Conservation (phyloP, 257 asterid genomes). For the Nemophila menziesii region DNA sequence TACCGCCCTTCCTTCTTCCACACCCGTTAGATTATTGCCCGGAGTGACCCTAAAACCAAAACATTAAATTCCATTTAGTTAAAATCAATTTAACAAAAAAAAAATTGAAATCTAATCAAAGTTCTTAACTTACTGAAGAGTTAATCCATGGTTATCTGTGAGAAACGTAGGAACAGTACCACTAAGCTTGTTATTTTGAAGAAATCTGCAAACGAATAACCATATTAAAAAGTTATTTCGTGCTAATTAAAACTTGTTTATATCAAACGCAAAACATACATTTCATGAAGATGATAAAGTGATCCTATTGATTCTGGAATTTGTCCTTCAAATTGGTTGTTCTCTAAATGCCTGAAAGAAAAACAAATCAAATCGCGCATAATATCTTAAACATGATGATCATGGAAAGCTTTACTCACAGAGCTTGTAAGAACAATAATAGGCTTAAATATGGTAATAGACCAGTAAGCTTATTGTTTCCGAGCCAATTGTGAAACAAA, state of each 20-base stretch:
- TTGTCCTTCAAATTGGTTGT: slow-evolving; percentile 56
- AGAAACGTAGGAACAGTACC: slow-evolving; percentile 38
- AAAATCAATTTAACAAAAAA: too few relatives aligned
- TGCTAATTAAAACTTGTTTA: not conserved
- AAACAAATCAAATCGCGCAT: slow-evolving; percentile 3
- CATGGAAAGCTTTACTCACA: slow-evolving; percentile 31
- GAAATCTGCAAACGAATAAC: slow-evolving; percentile 33
- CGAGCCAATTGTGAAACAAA: slow-evolving; percentile 50
- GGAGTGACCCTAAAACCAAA: slow-evolving; percentile 23
- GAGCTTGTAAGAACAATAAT: slow-evolving; percentile 35
- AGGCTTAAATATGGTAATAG: slow-evolving; percentile 54
- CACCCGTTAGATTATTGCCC: slow-evolving; percentile 8
- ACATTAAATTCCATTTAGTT: not conserved
- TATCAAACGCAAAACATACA: slow-evolving; percentile 25
- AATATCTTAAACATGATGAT: slow-evolving; percentile 1
- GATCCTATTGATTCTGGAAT: slow-evolving; percentile 45
- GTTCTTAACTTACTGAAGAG: slow-evolving; percentile 27
- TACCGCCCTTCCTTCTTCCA: slow-evolving; percentile 2
- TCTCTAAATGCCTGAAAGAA: slow-evolving; percentile 57
- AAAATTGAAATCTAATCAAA: not conserved
- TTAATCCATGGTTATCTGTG: slow-evolving; percentile 22
- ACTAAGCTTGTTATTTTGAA: slow-evolving; percentile 52
- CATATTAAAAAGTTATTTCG: not conserved
- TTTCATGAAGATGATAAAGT: slow-evolving; percentile 49
- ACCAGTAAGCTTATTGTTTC: slow-evolving; percentile 54